Percentiles rank a stretch among this genome's conserved stretches.
Conservation (phyloP, 179 eudicot genomes). For the Patellifolia procumbens region DNA sequence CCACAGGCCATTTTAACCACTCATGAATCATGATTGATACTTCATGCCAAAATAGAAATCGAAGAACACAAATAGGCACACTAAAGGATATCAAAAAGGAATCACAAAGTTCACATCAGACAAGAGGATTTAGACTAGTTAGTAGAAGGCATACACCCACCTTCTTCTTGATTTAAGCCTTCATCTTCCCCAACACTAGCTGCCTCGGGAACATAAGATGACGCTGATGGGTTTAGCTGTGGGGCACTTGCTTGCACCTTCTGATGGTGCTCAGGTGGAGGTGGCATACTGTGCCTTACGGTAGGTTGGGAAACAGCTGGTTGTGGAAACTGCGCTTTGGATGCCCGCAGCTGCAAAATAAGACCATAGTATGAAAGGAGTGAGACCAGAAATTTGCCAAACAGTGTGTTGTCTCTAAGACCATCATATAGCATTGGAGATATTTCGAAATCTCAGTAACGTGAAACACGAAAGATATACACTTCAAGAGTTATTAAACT, state of each 20-base stretch:
- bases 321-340: constrained; percentile 59
- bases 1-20: neutral
- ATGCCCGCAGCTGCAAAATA: constrained; percentile 60
- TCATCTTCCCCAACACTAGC: constrained; percentile 48
- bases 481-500: too few relatives aligned
- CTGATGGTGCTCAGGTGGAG: constrained; percentile 53
- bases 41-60: neutral
- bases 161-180: constrained; percentile 53
- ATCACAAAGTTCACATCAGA: neutral
- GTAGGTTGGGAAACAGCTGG: constrained; percentile 42
- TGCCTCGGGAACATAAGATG: constrained; percentile 47
- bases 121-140: neutral
- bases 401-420: neutral
- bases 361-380: neutral
- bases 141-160: constrained; percentile 29
- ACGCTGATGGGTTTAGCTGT: constrained; percentile 42
- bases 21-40: too few relatives aligned
- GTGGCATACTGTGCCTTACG: constrained; percentile 42
- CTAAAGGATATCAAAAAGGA: neutral
- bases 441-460: neutral
- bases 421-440: neutral
- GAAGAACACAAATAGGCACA: neutral
- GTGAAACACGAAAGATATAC: neutral
- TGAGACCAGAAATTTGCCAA: too few relatives aligned
- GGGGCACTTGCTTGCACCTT: constrained; percentile 45